A percentile compares a stretch with the other conserved stretches of the same genome.
Evolutionary conservation across 768 basidiomycete species (phyloP).

Genomic region (Mrakia blollopis): DNA sequence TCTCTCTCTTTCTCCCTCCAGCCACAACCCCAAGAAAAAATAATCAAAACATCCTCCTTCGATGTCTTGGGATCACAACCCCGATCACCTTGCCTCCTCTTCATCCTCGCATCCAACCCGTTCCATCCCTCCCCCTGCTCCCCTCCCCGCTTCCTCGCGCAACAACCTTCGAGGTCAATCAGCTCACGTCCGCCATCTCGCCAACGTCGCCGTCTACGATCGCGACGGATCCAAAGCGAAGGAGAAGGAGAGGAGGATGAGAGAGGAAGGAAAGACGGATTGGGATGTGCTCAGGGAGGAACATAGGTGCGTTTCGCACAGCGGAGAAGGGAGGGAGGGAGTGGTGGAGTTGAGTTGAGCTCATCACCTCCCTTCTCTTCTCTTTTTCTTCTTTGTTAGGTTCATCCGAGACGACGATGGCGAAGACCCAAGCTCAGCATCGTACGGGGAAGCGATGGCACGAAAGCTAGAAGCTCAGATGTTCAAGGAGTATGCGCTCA

Average conservation of each 20-base stretch:
- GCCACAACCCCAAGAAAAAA: background rate
- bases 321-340: background rate
- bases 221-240: conserved; percentile 22
- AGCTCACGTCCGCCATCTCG: conserved; percentile 43
- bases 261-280: conserved; percentile 40
- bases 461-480: conserved; percentile 80
- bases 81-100: conserved; percentile 38
- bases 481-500: conserved; percentile 68
- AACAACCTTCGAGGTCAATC: conserved; percentile 41
- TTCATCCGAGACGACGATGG: conserved; percentile 14
- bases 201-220: conserved; percentile 34
- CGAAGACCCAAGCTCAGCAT: conserved; percentile 38
- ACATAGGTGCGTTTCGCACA: conserved; percentile 34
- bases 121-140: conserved; percentile 35
- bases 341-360: conserved; percentile 8
- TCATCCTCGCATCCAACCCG: conserved; percentile 38
- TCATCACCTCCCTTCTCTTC: background rate
- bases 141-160: conserved; percentile 33
- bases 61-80: background rate
- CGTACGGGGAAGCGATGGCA: conserved; percentile 83
- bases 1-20: background rate
- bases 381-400: background rate
- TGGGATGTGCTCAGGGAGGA: conserved; percentile 48
- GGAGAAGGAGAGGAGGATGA: background rate
- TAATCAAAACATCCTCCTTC: background rate